Conservation (phyloP, 495 filamentous ascomycete species). For the Astrothelium macrocarpum region DNA sequence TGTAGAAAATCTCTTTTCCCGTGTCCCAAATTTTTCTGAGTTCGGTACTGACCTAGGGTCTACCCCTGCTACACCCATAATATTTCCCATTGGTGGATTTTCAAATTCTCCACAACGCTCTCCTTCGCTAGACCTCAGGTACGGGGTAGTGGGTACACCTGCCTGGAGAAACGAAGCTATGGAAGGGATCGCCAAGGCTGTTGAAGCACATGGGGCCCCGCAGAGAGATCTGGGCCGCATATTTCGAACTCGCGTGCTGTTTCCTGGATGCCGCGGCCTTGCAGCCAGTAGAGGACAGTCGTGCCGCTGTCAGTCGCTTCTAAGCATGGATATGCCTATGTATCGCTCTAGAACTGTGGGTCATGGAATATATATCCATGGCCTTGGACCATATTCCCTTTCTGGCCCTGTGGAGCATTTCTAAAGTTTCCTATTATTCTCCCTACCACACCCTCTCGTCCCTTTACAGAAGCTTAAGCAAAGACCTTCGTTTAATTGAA, state of each 20-base stretch:
- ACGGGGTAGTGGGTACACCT: too few species aligned
- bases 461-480: background rate
- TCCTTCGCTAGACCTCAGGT: background rate
- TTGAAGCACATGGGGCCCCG: background rate
- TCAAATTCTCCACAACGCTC: constrained; percentile 1
- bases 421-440: background rate
- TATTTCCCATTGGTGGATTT: background rate
- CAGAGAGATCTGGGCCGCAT: background rate
- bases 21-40: background rate
- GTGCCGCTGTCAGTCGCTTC: background rate
- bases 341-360: constrained; percentile 4
- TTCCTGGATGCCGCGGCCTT: background rate
- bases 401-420: background rate
- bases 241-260: background rate
- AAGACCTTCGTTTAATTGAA: background rate
- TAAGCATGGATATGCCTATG: background rate
- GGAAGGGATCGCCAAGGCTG: background rate
- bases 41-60: background rate
- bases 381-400: background rate
- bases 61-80: background rate
- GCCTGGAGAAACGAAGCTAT: background rate
- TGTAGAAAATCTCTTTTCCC: background rate
- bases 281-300: background rate
- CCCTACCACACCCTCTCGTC: background rate
- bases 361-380: constrained; percentile 1